Base-by-base conservation (phyloP, 2,329 filamentous ascomycete genomes). In the Westerdykella sp. region DNA sequence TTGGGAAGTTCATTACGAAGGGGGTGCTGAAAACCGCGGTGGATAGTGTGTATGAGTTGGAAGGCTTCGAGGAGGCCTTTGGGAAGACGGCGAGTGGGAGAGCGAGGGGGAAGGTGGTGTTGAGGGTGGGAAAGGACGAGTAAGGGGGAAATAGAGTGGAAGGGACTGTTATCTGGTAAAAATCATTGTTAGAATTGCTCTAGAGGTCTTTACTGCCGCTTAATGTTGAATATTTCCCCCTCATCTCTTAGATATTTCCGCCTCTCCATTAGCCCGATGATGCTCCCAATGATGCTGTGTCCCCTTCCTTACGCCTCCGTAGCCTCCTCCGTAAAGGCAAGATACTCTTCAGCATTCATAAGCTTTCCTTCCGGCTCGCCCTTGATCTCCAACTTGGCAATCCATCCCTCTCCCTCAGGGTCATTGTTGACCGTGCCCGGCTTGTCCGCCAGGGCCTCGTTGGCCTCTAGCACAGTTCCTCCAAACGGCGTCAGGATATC, bases 401-500 rank as follows among this genome's bases (percentile, higher is more conserved):
- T 85, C 93, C 93, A 98, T 51, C 87, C 91, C 44, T 91, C 87
- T 48, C 79, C 78, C 77, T 98, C 93, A 36, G 93, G 86, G 40
- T 87, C 84, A 72, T 87, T 78, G 75, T 97, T 98, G 73, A 98
- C 89, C 43, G 79, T 83, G 47, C 79, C 79, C 16, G 93, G 91
- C 74, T 85, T 90, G 68, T 93, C 84, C 69, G 94, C 86, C 49
- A 98, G 78, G 47, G 74, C 63, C 10, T 64, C 62, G 73, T 98
- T 98, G 59, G 83, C 76, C 61, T 84, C 79, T 31, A 80, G 76
- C 48, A 98, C 80, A 55, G 73, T 85, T 63, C 91, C 91, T 41
- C 77, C 73, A 54, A 96, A 79, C 14, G 93, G 93, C 12, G 88
- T 83, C 73, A 95, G 85, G 75, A 98, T 95, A 68, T 98, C 93